Evolutionary conservation across 495 filamentous ascomycete species (phyloP).

Genomic region (Aspergillus bridgeri): DNA sequence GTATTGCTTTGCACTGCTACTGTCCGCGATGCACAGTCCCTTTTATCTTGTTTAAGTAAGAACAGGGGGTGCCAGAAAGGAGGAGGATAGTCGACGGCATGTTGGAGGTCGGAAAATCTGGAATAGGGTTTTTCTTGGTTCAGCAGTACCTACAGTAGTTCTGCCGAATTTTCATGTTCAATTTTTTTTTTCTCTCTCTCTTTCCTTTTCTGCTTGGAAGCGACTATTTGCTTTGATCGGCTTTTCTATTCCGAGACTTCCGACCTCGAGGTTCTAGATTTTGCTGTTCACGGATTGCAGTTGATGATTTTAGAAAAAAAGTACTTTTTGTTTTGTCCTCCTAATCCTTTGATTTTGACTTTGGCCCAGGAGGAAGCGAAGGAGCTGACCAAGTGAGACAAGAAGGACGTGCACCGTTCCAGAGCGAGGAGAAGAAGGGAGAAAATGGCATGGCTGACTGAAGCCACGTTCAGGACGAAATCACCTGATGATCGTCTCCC

Average conservation of each 20-base stretch:
- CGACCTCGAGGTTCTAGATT: slow-evolving; percentile 4
- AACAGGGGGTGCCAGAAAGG: neutral
- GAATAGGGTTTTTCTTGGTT: slow-evolving; percentile 11
- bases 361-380: too few relatives aligned
- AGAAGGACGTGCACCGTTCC: too few relatives aligned
- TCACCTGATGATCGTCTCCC: too few relatives aligned
- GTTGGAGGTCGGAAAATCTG: slow-evolving; percentile 5
- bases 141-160: slow-evolving; percentile 1
- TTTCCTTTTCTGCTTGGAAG: slow-evolving; percentile 5
- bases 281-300: neutral
- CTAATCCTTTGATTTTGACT: too few relatives aligned
- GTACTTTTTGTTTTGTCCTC: too few relatives aligned
- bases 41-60: slow-evolving; percentile 3
- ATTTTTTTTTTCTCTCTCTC: too few relatives aligned
- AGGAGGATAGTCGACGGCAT: neutral
- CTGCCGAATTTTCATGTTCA: neutral
- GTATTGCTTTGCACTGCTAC: slow-evolving; percentile 5
- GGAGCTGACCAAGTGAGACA: too few relatives aligned
- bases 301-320: too few relatives aligned
- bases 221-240: slow-evolving; percentile 2
- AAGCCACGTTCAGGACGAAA: too few relatives aligned
- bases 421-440: too few relatives aligned
- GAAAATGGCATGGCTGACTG: too few relatives aligned
- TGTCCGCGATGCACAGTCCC: neutral
- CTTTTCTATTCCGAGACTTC: slow-evolving; percentile 4